phyloP scores from a whole-genome alignment of 2,329 filamentous ascomycete genomes.

The Dendryphion nanum region DNA sequence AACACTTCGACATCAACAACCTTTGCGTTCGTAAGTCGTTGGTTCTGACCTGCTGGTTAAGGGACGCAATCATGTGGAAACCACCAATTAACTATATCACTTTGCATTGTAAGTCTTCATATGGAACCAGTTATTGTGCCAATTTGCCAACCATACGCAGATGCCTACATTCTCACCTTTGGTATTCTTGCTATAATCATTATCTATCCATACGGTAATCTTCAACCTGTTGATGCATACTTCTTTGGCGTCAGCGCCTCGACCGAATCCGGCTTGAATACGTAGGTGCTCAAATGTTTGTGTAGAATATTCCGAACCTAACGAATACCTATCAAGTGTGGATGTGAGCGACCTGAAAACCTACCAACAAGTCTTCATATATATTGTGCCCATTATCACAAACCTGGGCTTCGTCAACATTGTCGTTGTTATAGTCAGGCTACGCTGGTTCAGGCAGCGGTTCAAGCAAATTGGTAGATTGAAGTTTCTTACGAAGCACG shows the following conservation, averaged over 20 bases:
- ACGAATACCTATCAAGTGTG: conserved; percentile 35
- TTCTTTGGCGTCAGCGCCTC: conserved; percentile 50
- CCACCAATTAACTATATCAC: conserved; percentile 21
- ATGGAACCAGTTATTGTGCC: not conserved
- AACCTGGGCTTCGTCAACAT: conserved; percentile 53
- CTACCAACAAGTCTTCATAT: conserved; percentile 55
- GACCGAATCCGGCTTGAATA: conserved; percentile 52
- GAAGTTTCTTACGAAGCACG: conserved; percentile 50
- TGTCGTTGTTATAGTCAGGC: conserved; percentile 47
- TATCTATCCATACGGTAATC: conserved; percentile 41
- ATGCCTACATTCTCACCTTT: conserved; percentile 42
- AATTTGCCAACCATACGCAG: conserved; percentile 16
- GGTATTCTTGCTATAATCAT: conserved; percentile 38
- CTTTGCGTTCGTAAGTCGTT: no score
- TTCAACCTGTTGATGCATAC: conserved; percentile 48
- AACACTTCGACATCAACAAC: no score
- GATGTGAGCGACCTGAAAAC: conserved; percentile 50
- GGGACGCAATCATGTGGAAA: no score
- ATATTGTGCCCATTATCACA: conserved; percentile 50
- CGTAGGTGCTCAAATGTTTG: conserved; percentile 39
- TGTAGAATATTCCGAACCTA: no score
- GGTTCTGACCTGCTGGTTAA: no score
- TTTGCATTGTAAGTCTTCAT: conserved; percentile 16
- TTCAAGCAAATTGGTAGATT: conserved; percentile 47
- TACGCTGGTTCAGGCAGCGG: conserved; percentile 51